Conservation (phyloP, 2,329 filamentous ascomycete species). For the Aspergillus pseudoviridinutans region DNA sequence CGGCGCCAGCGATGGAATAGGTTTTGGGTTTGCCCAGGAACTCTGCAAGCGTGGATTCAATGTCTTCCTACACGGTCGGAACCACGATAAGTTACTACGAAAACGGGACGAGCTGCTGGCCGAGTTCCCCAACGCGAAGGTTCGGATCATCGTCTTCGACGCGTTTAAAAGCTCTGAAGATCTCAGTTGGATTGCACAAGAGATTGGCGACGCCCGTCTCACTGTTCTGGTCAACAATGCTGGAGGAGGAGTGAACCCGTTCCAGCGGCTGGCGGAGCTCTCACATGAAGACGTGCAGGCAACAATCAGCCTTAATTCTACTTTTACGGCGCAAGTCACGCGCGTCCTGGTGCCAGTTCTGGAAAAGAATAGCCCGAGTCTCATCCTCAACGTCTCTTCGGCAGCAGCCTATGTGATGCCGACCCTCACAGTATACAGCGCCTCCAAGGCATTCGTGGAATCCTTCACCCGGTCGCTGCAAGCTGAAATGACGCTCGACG, state of each 20-base stretch:
- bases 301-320: conserved; percentile 47
- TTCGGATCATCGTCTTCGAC: conserved; percentile 46
- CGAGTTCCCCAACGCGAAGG: conserved; percentile 37
- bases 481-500: conserved; percentile 42
- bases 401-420: conserved; percentile 46
- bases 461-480: conserved; percentile 38
- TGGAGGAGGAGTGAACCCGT: conserved; percentile 41
- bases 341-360: conserved; percentile 45
- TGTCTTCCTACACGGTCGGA: conserved; percentile 56
- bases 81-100: conserved; percentile 44
- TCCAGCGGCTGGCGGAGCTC: conserved; percentile 34
- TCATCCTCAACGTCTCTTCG: conserved; percentile 52
- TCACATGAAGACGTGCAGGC: conserved; percentile 36
- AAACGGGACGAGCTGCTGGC: conserved; percentile 40
- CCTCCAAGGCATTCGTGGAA: conserved; percentile 46
- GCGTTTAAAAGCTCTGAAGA: conserved; percentile 24
- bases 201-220: conserved; percentile 40
- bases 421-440: conserved; percentile 45
- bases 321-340: conserved; percentile 51
- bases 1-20: conserved; percentile 55
- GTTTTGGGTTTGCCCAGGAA: conserved; percentile 48
- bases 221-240: conserved; percentile 58
- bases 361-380: conserved; percentile 35
- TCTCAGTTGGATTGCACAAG: conserved; percentile 25
- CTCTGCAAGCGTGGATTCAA: conserved; percentile 53